These are phyloP conservation scores for Lactarius trivialis DNA, from an alignment of 768 basidiomycete genomes.

Conservation along the genomic window DNA sequence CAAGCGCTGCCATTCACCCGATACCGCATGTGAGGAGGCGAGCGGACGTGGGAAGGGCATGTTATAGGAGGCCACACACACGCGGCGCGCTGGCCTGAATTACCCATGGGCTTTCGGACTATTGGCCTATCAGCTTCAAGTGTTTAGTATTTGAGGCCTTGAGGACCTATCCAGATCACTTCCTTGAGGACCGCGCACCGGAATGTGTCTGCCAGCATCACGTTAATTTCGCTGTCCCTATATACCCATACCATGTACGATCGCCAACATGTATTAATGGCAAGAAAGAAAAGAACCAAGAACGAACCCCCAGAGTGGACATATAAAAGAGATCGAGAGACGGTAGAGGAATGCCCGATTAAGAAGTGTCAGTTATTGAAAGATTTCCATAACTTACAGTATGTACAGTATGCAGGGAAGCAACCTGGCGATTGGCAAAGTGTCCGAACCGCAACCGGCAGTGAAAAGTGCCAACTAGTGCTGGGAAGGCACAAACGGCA, in stretches of 20 bases:
- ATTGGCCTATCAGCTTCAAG: no score
- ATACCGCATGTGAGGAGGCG: background rate
- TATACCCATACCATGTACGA: background rate
- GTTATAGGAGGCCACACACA: background rate
- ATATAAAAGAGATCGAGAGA: conserved; percentile 18
- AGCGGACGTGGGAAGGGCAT: background rate
- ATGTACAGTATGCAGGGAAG: conserved; percentile 1
- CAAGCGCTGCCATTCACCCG: background rate
- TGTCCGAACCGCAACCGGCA: background rate
- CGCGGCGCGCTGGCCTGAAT: background rate
- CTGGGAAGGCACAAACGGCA: background rate
- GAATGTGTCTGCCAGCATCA: background rate
- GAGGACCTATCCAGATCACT: background rate
- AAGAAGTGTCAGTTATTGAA: conserved; percentile 2
- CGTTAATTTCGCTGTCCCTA: background rate
- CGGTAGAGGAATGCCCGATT: conserved; percentile 6
- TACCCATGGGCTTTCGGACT: background rate
- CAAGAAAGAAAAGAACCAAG: background rate
- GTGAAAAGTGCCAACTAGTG: background rate
- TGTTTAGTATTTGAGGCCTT: background rate
- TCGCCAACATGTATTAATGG: background rate
- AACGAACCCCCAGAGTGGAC: background rate
- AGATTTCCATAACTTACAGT: conserved; percentile 2
- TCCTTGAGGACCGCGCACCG: background rate
- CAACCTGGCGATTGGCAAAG: background rate